Evolutionary conservation across 768 basidiomycete species (phyloP), one percentile per base, ranked within the genome.

Genomic region (Cantharellus cinnabarinus): DNA sequence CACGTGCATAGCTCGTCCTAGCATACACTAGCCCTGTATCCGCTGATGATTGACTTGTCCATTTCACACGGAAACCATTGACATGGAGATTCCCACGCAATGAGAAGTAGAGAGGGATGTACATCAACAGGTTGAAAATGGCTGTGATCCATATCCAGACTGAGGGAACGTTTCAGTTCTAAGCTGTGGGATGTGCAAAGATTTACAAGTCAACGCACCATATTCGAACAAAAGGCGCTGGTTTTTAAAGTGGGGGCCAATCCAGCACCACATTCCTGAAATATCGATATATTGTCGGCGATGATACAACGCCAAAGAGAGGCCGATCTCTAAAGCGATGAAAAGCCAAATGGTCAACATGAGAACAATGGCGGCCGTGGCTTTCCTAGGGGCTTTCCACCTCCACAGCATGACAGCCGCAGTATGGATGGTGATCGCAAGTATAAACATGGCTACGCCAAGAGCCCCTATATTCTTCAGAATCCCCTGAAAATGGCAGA

Each of bases 61-160:
- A 54, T 37, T 35, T 10, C 14, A 54, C 10, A 37, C 34, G 52
- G 34, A 14, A 54, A 10, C 52, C 52, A 10, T 10, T 10, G 52
- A 67, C 62, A 5, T 76, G 55, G 61, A 72, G 62, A 48, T 59
- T 59, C 3, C 72, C 72, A 4, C 67, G 64, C 62, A 78, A 67
- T 5, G 74, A 70, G 10, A 77, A 64, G 51, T 72, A 74, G 63
- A 76, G 73, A 42, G 74, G 69, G 3, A 71, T 63, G 61, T 78
- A 78, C 4, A 77, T 68, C 7, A 75, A 56, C 42, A 74, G 53
- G 67, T 75, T 74, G 5, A 70, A 54, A 39, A 74, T 64, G 2
- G 71, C 74, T 0, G 76, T 67, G 3, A 73, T 58, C 77, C 78
- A 79, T 48, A 77, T 66, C 75, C 76, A 78, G n/a, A 75, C 58